A percentile compares a stretch with the other conserved stretches of the same genome.
Conservation (phyloP, 2,329 filamentous ascomycete genomes). For the Phaeosphaeria sp. region DNA sequence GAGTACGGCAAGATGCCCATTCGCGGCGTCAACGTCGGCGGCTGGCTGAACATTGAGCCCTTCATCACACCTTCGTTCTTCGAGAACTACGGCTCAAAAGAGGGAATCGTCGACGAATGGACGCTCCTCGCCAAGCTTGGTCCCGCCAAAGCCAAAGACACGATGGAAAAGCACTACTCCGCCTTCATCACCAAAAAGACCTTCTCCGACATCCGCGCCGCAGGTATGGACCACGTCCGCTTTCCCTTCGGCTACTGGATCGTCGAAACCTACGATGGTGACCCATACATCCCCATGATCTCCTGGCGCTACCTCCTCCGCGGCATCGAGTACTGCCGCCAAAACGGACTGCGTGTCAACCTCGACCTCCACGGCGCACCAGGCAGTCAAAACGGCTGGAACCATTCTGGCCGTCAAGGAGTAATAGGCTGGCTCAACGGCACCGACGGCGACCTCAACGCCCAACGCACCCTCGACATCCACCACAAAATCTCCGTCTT, state of each 20-base stretch:
- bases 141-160: slow-evolving; percentile 64
- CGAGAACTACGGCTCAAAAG: slow-evolving; percentile 65
- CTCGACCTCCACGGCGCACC: slow-evolving; percentile 92
- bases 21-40: slow-evolving; percentile 89
- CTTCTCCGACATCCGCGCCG: slow-evolving; percentile 82
- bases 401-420: slow-evolving; percentile 87
- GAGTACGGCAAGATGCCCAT: slow-evolving; percentile 81
- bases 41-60: slow-evolving; percentile 92
- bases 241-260: slow-evolving; percentile 98
- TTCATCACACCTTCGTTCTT: slow-evolving; percentile 97
- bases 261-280: slow-evolving; percentile 79
- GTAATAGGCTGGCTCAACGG: slow-evolving; percentile 88
- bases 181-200: slow-evolving; percentile 84
- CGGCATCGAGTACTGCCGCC: slow-evolving; percentile 90
- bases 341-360: slow-evolving; percentile 90
- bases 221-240: slow-evolving; percentile 94
- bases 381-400: slow-evolving; percentile 97
- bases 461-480: slow-evolving; percentile 81
- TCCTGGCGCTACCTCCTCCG: slow-evolving; percentile 94
- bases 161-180: slow-evolving; percentile 90
- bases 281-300: slow-evolving; percentile 86
- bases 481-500: slow-evolving; percentile 88
- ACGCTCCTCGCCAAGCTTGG: slow-evolving; percentile 78
- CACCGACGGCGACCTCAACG: slow-evolving; percentile 80
- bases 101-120: slow-evolving; percentile 84